These are phyloP conservation scores for Lecanicillium sp. DNA, from an alignment of 2,329 filamentous ascomycete species.

Conservation along the genomic window DNA sequence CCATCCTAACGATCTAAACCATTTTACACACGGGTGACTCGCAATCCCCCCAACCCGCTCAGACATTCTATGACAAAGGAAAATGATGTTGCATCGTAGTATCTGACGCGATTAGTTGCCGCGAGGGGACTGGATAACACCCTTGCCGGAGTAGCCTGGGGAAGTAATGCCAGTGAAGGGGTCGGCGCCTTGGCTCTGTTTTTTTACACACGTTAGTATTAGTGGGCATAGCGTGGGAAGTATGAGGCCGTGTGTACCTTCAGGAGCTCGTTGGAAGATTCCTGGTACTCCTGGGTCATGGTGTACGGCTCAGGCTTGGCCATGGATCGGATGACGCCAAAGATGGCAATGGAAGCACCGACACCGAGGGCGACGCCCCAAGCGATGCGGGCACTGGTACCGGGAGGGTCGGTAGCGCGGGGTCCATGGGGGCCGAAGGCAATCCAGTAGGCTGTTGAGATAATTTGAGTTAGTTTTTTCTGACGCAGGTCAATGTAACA, in stretches of 20 bases:
- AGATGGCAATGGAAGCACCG: conserved; percentile 60
- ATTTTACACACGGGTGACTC: conserved; percentile 28
- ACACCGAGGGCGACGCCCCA: conserved; percentile 65
- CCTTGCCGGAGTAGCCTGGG: conserved; percentile 69
- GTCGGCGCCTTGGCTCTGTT: conserved; percentile 73
- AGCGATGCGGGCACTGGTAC: conserved; percentile 74
- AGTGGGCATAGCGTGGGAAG: neutral
- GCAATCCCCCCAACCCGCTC: conserved; percentile 18
- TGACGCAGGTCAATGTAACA: conserved; percentile 7
- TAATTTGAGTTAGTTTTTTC: conserved; percentile 29
- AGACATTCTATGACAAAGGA: conserved; percentile 27
- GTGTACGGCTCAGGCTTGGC: conserved; percentile 69
- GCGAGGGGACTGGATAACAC: conserved; percentile 66
- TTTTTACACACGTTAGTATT: conserved; percentile 12
- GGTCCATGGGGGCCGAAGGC: conserved; percentile 96
- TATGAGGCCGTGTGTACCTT: conserved; percentile 52
- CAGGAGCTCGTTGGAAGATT: conserved; percentile 88
- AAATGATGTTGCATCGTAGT: conserved; percentile 15
- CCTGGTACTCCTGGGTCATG: conserved; percentile 97
- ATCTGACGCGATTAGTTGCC: conserved; percentile 29
- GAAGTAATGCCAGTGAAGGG: conserved; percentile 79
- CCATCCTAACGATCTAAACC: conserved; percentile 21
- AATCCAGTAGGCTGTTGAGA: conserved; percentile 86
- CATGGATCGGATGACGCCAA: conserved; percentile 62
- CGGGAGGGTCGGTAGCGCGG: conserved; percentile 73